Evolutionary conservation across 352 stramenopile genomes (phyloP).

Genomic region (Globisporangium echinulatum): DNA sequence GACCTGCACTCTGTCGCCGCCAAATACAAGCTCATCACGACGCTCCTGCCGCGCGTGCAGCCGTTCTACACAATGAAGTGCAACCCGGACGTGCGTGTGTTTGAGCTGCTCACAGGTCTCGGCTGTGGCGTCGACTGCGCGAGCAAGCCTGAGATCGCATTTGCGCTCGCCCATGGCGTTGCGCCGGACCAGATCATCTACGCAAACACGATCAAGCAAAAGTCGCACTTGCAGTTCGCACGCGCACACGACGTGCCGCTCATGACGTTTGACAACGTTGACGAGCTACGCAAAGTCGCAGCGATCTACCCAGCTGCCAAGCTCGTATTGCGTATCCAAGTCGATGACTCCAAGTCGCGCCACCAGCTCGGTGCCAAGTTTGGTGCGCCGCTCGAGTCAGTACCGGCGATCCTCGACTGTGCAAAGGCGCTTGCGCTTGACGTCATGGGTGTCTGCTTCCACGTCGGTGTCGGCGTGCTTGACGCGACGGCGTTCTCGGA

Average conservation of each 20-base stretch:
- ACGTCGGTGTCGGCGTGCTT: conserved; percentile 82
- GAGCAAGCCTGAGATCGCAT: conserved; percentile 64
- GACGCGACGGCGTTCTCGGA: conserved; percentile 67
- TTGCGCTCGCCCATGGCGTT: conserved; percentile 56
- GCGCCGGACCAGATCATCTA: conserved; percentile 73
- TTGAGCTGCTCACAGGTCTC: conserved; percentile 35
- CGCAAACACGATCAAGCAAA: conserved; percentile 87
- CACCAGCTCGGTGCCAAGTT: conserved; percentile 84
- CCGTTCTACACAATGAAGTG: conserved; percentile 92
- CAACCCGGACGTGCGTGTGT: conserved; percentile 67
- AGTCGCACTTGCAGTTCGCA: conserved; percentile 62
- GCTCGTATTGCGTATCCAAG: conserved; percentile 66
- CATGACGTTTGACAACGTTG: conserved; percentile 84
- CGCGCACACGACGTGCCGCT: conserved; percentile 46
- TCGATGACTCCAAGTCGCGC: conserved; percentile 82
- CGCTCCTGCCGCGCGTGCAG: conserved; percentile 37
- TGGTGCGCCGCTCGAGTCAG: conserved; percentile 47
- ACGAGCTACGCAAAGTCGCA: conserved; percentile 74
- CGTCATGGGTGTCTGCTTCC: conserved; percentile 82
- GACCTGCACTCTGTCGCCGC: conserved; percentile 42
- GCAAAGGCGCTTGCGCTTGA: conserved; percentile 56
- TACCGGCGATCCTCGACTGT: conserved; percentile 47
- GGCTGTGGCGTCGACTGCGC: conserved; percentile 85
- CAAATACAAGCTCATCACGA: conserved; percentile 37
- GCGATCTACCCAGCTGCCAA: conserved; percentile 34